A percentile compares a stretch with the other conserved stretches of the same genome.
Conservation (phyloP, 164 flowering plant genomes). For the Amborella trichopoda region DNA sequence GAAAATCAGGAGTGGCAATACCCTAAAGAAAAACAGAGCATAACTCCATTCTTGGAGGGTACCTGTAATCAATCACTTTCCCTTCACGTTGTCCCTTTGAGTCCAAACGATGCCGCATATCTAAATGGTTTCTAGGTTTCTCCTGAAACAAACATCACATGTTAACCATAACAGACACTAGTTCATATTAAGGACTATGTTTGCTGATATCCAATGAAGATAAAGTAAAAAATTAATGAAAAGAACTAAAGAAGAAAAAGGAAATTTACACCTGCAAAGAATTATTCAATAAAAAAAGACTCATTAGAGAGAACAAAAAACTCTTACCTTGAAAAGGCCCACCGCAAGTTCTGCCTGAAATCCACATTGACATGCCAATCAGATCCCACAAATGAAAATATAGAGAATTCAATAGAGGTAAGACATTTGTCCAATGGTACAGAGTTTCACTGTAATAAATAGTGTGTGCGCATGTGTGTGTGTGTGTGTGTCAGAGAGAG, state of each 20-base stretch:
- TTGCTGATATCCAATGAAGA: neutral
- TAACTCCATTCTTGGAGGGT: too few species aligned
- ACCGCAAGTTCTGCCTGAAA: too few species aligned
- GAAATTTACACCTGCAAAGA: neutral
- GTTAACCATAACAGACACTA: neutral
- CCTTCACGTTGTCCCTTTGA: conserved; percentile 89
- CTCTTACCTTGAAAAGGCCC: neutral
- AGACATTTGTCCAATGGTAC: too few species aligned
- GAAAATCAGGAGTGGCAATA: too few species aligned
- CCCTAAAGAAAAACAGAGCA: too few species aligned
- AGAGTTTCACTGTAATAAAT: too few species aligned
- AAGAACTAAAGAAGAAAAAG: neutral
- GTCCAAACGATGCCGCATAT: conserved; percentile 87
- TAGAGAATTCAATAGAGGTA: too few species aligned
- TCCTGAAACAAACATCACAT: conserved; percentile 37
- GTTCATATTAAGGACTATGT: neutral
- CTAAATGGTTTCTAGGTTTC: conserved; percentile 91
- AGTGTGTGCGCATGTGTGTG: too few species aligned
- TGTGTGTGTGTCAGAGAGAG: too few species aligned
- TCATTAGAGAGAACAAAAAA: neutral
- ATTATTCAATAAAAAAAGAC: neutral
- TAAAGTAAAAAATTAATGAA: too few species aligned
- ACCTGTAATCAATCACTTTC: conserved; percentile 95
- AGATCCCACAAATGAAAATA: too few species aligned
- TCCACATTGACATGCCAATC: too few species aligned